Base-by-base conservation (phyloP, 2,329 filamentous ascomycete genomes). In the Claviceps citrina region DNA sequence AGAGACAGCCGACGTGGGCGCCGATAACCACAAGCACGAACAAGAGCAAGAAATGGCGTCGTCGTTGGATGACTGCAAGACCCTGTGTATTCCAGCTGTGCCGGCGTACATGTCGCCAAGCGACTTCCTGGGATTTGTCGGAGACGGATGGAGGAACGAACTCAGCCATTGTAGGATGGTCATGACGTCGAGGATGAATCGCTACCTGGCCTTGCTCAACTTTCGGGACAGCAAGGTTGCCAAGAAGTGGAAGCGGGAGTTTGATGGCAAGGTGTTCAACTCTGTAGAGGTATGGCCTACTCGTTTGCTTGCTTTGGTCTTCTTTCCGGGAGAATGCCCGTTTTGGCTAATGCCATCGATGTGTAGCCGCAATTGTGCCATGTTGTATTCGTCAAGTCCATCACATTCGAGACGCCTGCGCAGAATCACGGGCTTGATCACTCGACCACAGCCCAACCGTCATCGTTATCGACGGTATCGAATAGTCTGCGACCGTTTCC, bases 161-260 rank as follows among this genome's bases (percentile, higher is more conserved):
- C 84, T 98, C 43, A 91, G 81, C 51, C 91, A 98, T 63, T 94
- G 94, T 55, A 72, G 91, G 39, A 85, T 98, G 75, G 83, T 98
- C 41, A 79, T 86, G 67, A 96, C 91, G 1, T 82, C 81, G 40
- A 73, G 79, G 46, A 79, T 85, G 58, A 95, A 93, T 59, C 76
- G 87, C 45, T 96, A 96, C 63, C 82, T 98, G 68, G 89, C 93
- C 20, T 67, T 98, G 45, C 82, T 98, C 73, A 95, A 94, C 62
- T 95, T 96, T 56, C 73, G 84, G 36, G 78, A 81, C 47, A 73
- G 73, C 24, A 74, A 72, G 51, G 76, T 75, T 46, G 91, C 91
- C 12, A 76, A 70, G 50, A 71, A 77, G 38, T 98, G 89, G 81
- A 79, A 83, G 52, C 76, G 70, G 45, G 80, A 84, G 50, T 95